These are phyloP conservation scores for Triticum monococcum DNA, from an alignment of 176 grass and related monocot species.

Conservation along the genomic window DNA sequence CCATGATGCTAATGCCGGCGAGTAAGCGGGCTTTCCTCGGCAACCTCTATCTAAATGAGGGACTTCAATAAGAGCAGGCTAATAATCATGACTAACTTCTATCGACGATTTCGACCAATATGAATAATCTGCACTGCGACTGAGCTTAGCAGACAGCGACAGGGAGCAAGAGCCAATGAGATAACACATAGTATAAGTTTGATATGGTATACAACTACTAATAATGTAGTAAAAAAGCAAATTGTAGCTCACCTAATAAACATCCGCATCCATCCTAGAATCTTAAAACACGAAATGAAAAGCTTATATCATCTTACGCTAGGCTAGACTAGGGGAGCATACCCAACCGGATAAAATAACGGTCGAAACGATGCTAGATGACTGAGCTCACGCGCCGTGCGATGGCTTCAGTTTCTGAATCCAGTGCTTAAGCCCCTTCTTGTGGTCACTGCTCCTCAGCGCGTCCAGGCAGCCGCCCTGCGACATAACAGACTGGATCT, in stretches of 20 bases:
- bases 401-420: slow-evolving; percentile 65
- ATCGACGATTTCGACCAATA: not conserved
- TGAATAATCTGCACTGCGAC: not conserved
- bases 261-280: slow-evolving; percentile 30
- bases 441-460: slow-evolving; percentile 57
- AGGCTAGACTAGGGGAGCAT: slow-evolving; percentile 43
- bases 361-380: slow-evolving; percentile 40
- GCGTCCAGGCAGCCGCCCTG: slow-evolving; percentile 64
- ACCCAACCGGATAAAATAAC: slow-evolving; percentile 44
- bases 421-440: slow-evolving; percentile 69
- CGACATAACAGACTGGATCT: slow-evolving; percentile 46
- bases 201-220: not conserved
- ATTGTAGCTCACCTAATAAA: slow-evolving; percentile 18
- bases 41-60: not conserved
- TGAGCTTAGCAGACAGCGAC: slow-evolving; percentile 1
- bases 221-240: not conserved
- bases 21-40: not conserved
- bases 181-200: slow-evolving; percentile 3
- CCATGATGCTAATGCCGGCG: not conserved
- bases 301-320: slow-evolving; percentile 22
- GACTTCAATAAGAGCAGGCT: not conserved
- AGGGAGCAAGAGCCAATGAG: not conserved
- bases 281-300: not conserved
- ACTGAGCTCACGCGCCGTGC: slow-evolving; percentile 23
- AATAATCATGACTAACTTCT: not conserved